These are phyloP conservation scores for Xylaria sp. DNA, from an alignment of 2,329 filamentous ascomycete species.

Conservation along the genomic window DNA sequence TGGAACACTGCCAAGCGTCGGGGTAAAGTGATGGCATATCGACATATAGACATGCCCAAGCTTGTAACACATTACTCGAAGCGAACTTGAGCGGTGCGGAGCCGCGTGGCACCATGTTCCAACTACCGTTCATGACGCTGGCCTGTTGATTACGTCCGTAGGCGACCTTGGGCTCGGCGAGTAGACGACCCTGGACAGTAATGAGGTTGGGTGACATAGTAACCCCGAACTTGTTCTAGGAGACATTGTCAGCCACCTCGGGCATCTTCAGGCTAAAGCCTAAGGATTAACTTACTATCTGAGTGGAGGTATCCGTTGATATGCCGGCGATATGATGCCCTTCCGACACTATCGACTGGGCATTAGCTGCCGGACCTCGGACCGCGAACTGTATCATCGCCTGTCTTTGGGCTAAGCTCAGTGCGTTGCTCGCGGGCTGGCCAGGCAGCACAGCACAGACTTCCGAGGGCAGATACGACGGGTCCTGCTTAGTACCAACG, in stretches of 20 bases:
- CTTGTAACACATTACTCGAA: not conserved
- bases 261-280: not conserved
- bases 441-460: slow-evolving; percentile 67
- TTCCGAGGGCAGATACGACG: slow-evolving; percentile 69
- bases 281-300: slow-evolving; percentile 18
- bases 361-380: slow-evolving; percentile 65
- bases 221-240: slow-evolving; percentile 59
- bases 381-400: slow-evolving; percentile 72
- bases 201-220: slow-evolving; percentile 18
- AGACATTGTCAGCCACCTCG: not conserved
- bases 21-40: slow-evolving; percentile 6
- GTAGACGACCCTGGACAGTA: slow-evolving; percentile 24
- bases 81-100: slow-evolving; percentile 3
- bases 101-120: slow-evolving; percentile 32
- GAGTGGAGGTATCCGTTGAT: slow-evolving; percentile 43
- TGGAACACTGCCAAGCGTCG: not conserved
- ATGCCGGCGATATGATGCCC: slow-evolving; percentile 64
- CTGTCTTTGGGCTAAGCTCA: slow-evolving; percentile 64
- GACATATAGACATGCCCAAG: slow-evolving; percentile 12
- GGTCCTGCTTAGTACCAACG: slow-evolving; percentile 63
- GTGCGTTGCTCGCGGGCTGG: slow-evolving; percentile 62
- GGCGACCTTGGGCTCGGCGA: slow-evolving; percentile 16
- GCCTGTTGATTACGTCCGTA: slow-evolving; percentile 14
- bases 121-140: slow-evolving; percentile 12
- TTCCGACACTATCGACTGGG: slow-evolving; percentile 62